These are phyloP conservation scores for Haplographium delicatum DNA, from an alignment of 495 filamentous ascomycete genomes.

Conservation along the genomic window DNA sequence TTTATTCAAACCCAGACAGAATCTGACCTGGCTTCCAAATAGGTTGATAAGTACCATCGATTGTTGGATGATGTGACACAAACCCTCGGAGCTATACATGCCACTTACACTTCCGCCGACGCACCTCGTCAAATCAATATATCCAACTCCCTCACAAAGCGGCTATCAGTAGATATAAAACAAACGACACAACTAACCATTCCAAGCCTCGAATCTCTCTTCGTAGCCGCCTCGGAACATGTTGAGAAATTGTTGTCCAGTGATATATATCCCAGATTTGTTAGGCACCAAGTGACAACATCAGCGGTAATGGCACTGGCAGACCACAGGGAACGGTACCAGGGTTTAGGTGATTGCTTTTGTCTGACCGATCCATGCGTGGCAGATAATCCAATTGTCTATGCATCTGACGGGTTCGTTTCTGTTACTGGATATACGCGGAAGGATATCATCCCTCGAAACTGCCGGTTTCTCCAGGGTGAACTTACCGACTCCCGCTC, in stretches of 20 bases:
- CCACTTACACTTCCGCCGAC: constrained; percentile 30
- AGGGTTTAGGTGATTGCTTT: constrained; percentile 40
- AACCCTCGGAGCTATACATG: constrained; percentile 34
- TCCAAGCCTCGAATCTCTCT: constrained; percentile 34
- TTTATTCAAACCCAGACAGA: no score
- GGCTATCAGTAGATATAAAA: constrained; percentile 32
- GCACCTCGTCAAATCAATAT: constrained; percentile 37
- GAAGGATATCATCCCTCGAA: constrained; percentile 41
- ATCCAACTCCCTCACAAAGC: constrained; percentile 22
- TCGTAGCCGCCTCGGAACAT: constrained; percentile 30
- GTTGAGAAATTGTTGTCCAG: constrained; percentile 5
- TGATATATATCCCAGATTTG: constrained; percentile 16
- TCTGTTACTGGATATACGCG: constrained; percentile 42
- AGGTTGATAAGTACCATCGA: constrained; percentile 33
- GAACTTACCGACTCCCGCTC: constrained; percentile 38
- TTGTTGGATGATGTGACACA: constrained; percentile 34
- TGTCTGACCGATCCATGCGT: constrained; percentile 38
- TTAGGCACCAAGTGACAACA: constrained; percentile 37
- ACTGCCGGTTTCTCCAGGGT: constrained; percentile 48
- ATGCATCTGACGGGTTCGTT: constrained; percentile 46
- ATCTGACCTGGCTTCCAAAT: no score
- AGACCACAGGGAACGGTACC: constrained; percentile 29
- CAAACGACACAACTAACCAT: constrained; percentile 28
- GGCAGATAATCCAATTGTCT: constrained; percentile 47
- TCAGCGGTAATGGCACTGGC: constrained; percentile 36